Evolutionary conservation across 208 protist species (phyloP), one percentile per base, ranked within the genome.

Genomic region (Acanthamoeba culbertsoni): DNA sequence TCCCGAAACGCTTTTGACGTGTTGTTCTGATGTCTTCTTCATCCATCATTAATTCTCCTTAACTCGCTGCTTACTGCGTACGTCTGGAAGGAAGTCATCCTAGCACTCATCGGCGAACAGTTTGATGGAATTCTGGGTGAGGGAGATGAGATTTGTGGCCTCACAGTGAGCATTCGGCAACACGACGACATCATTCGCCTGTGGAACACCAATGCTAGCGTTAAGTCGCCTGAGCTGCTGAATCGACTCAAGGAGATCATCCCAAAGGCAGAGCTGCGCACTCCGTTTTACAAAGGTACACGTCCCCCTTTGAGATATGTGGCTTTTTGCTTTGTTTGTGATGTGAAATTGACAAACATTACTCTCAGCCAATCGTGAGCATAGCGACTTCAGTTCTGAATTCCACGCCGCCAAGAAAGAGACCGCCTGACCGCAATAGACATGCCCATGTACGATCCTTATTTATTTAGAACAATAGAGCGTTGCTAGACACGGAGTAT

Each of bases 121-220:
- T 93, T 93, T 63, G 89, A 93, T 42, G 45, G 48, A 7, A 18
- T n/a, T 14, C 62, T 93, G 45, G 45, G 31, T 48, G 46, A 59
- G 48, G 89, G 89, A 18, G 89, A 93, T 48, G 59, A 77, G 33
- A 93, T 93, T 35, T 84, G 59, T 40, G 89, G 89, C 51, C 71
- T 93, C 48, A 93, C 89, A 23, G 71, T 93, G 40, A 93, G 89
- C 89, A 93, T 93, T 20, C 28, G 89, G 46, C 59, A 77, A 48
- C 89, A 93, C 37, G 89, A 93, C 65, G 89, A 93, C 53, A 93
- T 84, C 37, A 63, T 93, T 18, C 59, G 65, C 37, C n/a, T 93
- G 7, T 93, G 89, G 89, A 92, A 68, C 63, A 92, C 53, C 45
- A 92, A 92, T 43, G 86, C 86, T 18, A 51, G n/a, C 28, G 55